These are phyloP conservation scores for Neckera pumila DNA, from an alignment of 225 moss, liverwort and hornwort species.

Conservation along the genomic window DNA sequence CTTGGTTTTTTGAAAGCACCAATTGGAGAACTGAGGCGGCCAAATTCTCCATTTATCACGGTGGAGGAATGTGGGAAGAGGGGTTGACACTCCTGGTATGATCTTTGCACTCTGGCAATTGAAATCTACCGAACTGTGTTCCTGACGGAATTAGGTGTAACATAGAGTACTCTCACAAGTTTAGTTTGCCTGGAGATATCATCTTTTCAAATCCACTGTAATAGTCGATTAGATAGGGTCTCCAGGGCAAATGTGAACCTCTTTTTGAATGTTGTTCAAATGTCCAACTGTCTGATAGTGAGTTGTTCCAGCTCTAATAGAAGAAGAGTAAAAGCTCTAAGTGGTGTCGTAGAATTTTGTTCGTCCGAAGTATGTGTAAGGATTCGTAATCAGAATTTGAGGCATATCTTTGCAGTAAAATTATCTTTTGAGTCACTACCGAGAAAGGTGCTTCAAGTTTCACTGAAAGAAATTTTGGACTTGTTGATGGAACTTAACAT, in stretches of 20 bases:
- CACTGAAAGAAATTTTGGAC: background rate
- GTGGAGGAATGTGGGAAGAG: background rate
- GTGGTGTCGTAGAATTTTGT: background rate
- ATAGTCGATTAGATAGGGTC: background rate
- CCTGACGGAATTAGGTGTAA: background rate
- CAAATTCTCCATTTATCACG: background rate
- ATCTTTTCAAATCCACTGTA: background rate
- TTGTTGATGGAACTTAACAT: background rate
- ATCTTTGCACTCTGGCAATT: background rate
- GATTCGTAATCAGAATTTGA: background rate
- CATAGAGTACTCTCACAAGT: background rate
- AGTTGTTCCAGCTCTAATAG: background rate
- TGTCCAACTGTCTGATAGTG: background rate
- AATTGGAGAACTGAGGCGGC: background rate
- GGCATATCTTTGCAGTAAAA: background rate
- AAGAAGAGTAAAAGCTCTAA: background rate
- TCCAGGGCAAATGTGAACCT: background rate
- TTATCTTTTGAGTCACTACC: background rate
- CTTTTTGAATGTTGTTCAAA: background rate
- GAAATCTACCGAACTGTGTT: background rate
- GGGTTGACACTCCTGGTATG: background rate
- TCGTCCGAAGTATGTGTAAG: background rate
- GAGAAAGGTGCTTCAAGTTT: background rate
- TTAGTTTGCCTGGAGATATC: background rate
- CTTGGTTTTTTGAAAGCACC: no score